Conservation (phyloP, 495 filamentous ascomycete genomes). For the Penicillium subrubescens region DNA sequence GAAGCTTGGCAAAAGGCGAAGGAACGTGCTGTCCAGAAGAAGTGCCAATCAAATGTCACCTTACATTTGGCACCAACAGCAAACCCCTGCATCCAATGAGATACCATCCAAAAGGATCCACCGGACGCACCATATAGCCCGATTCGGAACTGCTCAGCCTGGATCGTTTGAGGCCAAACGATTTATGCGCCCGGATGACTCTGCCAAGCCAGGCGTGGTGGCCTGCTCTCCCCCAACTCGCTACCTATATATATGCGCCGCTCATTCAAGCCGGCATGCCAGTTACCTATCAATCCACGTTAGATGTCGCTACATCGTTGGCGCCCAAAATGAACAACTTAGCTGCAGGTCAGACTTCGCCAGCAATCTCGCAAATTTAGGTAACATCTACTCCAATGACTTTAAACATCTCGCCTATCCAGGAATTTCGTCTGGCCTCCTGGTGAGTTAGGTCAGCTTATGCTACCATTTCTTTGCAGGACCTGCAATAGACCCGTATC, state of each 20-base stretch:
- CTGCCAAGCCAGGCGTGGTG: background rate
- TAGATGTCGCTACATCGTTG: background rate
- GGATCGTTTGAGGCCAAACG: background rate
- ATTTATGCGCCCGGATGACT: background rate
- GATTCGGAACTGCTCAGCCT: slow-evolving; percentile 2
- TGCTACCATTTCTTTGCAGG: too few relatives aligned
- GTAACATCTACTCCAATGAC: too few relatives aligned
- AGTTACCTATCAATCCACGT: background rate
- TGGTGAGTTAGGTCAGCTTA: too few relatives aligned
- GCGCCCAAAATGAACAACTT: background rate
- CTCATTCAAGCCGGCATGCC: background rate
- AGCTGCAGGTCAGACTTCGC: background rate
- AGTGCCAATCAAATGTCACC: background rate
- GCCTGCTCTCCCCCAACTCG: background rate
- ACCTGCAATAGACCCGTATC: too few relatives aligned
- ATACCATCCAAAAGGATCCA: background rate
- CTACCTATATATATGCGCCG: background rate
- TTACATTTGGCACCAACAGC: background rate
- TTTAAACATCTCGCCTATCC: too few relatives aligned
- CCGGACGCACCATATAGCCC: slow-evolving; percentile 10
- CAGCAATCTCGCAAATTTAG: background rate
- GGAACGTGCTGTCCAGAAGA: background rate
- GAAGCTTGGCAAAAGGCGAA: slow-evolving; percentile 8
- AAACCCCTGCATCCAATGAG: slow-evolving; percentile 2
- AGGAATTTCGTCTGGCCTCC: too few relatives aligned